Evolutionary conservation across 805 yeast genomes (phyloP).

Genomic region (Wickerhamomyces alni): DNA sequence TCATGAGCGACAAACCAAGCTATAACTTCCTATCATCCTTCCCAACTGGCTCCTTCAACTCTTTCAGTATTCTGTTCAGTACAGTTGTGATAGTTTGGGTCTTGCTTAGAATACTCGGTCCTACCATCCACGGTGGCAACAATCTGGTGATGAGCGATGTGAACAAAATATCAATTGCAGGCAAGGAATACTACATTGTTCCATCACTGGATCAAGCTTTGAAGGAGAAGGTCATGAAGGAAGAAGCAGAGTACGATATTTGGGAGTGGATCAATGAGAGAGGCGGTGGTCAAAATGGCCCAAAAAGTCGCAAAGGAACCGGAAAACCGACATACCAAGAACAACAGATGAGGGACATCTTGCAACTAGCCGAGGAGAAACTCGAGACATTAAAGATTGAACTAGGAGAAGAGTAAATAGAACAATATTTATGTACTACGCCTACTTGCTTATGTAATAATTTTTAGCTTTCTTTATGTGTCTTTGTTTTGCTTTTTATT

Average conservation of each 20-base stretch:
- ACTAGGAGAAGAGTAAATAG: background rate
- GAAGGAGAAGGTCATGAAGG: slow-evolving; percentile 1
- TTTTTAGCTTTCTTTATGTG: background rate
- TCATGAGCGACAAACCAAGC: background rate
- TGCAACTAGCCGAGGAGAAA: background rate
- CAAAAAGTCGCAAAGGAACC: background rate
- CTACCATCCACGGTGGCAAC: background rate
- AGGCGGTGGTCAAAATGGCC: slow-evolving; percentile 1
- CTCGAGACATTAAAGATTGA: background rate
- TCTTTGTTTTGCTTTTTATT: background rate
- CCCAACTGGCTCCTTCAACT: background rate
- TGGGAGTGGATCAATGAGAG: slow-evolving; percentile 25
- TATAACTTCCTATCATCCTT: background rate
- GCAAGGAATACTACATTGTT: slow-evolving; percentile 16
- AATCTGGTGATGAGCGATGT: slow-evolving; percentile 2
- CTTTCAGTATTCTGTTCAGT: background rate
- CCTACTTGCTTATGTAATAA: background rate
- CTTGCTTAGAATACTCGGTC: background rate
- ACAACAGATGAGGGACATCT: background rate
- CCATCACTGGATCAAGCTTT: slow-evolving; percentile 13
- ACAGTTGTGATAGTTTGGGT: background rate
- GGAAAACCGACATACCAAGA: background rate
- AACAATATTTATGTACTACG: background rate
- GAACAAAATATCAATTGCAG: slow-evolving; percentile 17
- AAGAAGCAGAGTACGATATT: slow-evolving; percentile 18